These are phyloP conservation scores for Rhodotorula sphaerocarpa DNA, from an alignment of 768 basidiomycete genomes.

Conservation along the genomic window DNA sequence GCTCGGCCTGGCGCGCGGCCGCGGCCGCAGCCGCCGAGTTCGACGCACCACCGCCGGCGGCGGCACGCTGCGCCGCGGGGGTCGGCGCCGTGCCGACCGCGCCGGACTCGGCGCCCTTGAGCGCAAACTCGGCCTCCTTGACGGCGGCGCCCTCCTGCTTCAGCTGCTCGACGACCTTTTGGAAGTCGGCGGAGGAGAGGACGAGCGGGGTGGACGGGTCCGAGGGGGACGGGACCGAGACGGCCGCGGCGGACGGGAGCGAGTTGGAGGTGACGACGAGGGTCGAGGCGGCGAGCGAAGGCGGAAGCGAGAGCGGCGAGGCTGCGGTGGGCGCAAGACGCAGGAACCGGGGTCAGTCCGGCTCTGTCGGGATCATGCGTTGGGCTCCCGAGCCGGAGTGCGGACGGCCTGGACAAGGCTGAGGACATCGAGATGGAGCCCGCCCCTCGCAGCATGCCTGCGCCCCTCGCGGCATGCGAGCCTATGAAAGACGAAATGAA, in stretches of 20 bases:
- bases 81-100: slow-evolving; percentile 51
- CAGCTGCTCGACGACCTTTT: slow-evolving; percentile 76
- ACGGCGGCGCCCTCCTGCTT: slow-evolving; percentile 90
- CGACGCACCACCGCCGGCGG: neutral
- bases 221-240: slow-evolving; percentile 54
- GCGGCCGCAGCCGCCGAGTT: neutral
- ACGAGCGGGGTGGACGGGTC: slow-evolving; percentile 17
- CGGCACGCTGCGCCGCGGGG: slow-evolving; percentile 8
- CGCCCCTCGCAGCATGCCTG: no score
- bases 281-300: slow-evolving; percentile 34
- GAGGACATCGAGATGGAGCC: no score
- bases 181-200: slow-evolving; percentile 39
- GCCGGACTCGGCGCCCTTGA: slow-evolving; percentile 47
- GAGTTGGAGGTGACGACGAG: slow-evolving; percentile 29
- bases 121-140: slow-evolving; percentile 89
- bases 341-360: no score
- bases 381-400: no score
- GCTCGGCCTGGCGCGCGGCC: slow-evolving; percentile 3
- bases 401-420: no score
- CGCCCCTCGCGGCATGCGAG: no score
- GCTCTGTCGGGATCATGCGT: neutral
- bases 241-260: slow-evolving; percentile 42
- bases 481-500: no score
- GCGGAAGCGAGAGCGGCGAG: slow-evolving; percentile 38
- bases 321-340: no score